These are phyloP conservation scores for Coleophoma crateriformis DNA, from an alignment of 2,329 filamentous ascomycete species.

Conservation along the genomic window DNA sequence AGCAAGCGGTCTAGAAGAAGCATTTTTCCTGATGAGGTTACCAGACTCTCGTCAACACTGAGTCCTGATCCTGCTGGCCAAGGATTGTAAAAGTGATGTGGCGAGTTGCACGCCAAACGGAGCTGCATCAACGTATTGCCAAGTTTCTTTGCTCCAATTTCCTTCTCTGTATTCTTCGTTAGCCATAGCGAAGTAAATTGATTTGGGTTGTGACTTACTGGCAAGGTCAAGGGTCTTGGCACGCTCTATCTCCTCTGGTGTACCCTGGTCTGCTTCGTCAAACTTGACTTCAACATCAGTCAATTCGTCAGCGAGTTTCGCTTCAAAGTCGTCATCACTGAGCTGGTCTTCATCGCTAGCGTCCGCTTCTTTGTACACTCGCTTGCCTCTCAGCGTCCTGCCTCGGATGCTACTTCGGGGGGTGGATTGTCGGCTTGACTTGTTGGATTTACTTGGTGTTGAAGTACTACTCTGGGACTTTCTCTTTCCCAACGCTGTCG, in stretches of 20 bases:
- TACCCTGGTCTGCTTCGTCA: conserved; percentile 42
- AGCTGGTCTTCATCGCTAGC: conserved; percentile 57
- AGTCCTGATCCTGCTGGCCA: conserved; percentile 59
- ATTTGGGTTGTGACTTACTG: conserved; percentile 44
- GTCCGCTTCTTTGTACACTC: conserved; percentile 47
- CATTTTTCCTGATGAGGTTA: conserved; percentile 93
- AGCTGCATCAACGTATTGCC: conserved; percentile 92
- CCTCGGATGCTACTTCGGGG: conserved; percentile 47
- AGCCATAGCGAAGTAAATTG: conserved; percentile 14
- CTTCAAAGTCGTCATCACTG: conserved; percentile 81
- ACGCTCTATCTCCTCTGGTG: conserved; percentile 54
- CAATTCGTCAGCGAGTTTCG: conserved; percentile 63
- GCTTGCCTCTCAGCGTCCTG: conserved; percentile 34
- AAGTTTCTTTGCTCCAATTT: conserved; percentile 86
- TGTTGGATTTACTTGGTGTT: conserved; percentile 60
- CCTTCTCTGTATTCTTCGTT: conserved; percentile 52
- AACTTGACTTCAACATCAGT: conserved; percentile 32
- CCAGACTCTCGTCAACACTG: conserved; percentile 70
- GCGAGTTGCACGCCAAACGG: conserved; percentile 85
- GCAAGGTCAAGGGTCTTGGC: conserved; percentile 69
- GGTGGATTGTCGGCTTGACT: conserved; percentile 70
- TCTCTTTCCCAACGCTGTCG: conserved; percentile 44
- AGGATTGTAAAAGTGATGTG: conserved; percentile 95
- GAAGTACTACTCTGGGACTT: conserved; percentile 37
- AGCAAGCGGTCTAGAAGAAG: conserved; percentile 84